Base-by-base conservation (phyloP, 2,329 filamentous ascomycete species). In the Nemania sp. region DNA sequence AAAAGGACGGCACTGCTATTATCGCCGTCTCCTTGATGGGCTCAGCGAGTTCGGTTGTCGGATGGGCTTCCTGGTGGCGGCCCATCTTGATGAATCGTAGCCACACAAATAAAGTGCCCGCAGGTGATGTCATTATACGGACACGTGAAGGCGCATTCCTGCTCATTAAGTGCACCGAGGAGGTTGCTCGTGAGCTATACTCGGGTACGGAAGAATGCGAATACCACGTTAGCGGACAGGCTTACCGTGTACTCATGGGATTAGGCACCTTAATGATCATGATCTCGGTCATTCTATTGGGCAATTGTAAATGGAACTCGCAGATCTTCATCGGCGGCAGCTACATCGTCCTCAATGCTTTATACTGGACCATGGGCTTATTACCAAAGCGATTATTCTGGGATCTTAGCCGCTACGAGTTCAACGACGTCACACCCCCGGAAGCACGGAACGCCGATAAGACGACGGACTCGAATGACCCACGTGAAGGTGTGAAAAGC, bases 151-250 rank as follows among this genome's bases (percentile, higher is more conserved):
- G 88, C 1, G 87, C 86, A 1, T 89, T 90, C 70, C 75, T 90
- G 1, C 79, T 89, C 6, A 79, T 90, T 18, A 80, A 81, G 53
- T 89, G 88, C 73, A 82, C 83, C 5, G 88, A 90, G 75, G 84
- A 88, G 35, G 85, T 90, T 1, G 86, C 87, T 1, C 82, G 88
- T n/a, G 88, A 90, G 74, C 81, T 90, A 0, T 90, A 90, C 77
- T 84, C 83, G 0, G 87, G 87, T 18, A 89, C 86, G 0, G 88
- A 90, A 71, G 84, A 87, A 72, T 90, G 88, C 76, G 74, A 84
- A 29, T 90, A 90, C 72, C 79, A 82, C 26, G 83, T 89, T 49
- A 77, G 78, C 3, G 80, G 77, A 29, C 78, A 74, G n/a, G 72
- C 73, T 1, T 88, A 89, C 74, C 83, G 85, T 22, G 75, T 81